Evolutionary conservation across 1,139 yeast genomes (phyloP), one percentile per base, ranked within the genome.

Genomic region (Saccharomycopsis phalli): DNA sequence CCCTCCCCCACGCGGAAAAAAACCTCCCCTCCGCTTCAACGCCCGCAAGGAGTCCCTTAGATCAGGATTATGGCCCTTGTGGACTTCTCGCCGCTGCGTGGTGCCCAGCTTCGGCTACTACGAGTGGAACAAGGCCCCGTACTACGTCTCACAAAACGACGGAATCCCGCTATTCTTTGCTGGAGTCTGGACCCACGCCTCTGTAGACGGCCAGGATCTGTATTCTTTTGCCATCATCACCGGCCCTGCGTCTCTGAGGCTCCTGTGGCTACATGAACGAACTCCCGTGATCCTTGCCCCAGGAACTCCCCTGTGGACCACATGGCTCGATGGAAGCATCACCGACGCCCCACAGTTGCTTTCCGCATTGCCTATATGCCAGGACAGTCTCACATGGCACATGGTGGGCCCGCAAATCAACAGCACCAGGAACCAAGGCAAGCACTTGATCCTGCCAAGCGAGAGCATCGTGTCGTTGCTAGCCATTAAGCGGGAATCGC

Each of bases 41-140:
- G 83, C 91, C 19, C 60, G 86, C 31, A 59, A 60, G 37, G 93
- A 81, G 48, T 66, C 75, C 1, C 51, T 81, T 8, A 58, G 59
- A 0, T 60, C 65, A 30, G 59, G 64, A 25, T 57, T 75, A 23
- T 81, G 88, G 87, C 51, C 69, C 10, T 32, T 37, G 13, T 4
- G 27, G 23, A 58, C 60, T 14, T 52, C 57, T 14, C 48, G 51
- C 4, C 56, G 84, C 31, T 87, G 95, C 54, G 77, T 79, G 1
- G 73, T 86, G 0, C 88, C 94, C 0, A 70, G 82, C 31, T 73
- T 74, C 51, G 96, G 96, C 0, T 88, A 87, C 57, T 87, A 73
- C 54, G 97, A 87, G 57, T 87, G 96, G 96, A 54, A 42, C 37
- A 76, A 72, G 49, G 56, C 57, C 0, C 95, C 96, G 0, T 74